phyloP scores from a whole-genome alignment of 352 stramenopile species.

The Phytophthora fragariae region DNA sequence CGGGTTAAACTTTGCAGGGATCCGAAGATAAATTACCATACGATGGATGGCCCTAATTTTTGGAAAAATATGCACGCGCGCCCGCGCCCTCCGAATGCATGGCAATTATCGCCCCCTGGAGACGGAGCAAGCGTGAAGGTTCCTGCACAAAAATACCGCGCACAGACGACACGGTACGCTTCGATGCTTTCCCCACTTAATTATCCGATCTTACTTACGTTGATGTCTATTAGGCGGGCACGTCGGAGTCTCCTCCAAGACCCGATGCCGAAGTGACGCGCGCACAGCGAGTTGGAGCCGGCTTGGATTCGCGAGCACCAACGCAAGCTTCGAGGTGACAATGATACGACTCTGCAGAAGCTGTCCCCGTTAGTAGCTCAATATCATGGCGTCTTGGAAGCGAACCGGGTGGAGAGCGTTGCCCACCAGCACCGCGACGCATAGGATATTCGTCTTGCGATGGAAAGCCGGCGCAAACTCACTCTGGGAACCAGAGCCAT shows the following conservation, averaged over 20 bases:
- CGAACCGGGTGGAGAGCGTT: neutral
- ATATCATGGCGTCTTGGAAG: neutral
- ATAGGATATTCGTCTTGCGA: neutral
- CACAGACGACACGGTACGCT: neutral
- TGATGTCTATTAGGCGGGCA: neutral
- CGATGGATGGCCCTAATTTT: neutral
- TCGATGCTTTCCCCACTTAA: neutral
- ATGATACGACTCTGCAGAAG: neutral
- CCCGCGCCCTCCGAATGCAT: neutral
- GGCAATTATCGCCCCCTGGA: neutral
- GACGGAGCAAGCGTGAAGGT: neutral
- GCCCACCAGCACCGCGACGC: neutral
- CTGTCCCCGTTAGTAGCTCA: neutral
- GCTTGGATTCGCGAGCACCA: neutral
- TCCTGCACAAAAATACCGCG: neutral
- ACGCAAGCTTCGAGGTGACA: neutral
- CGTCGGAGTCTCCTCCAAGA: neutral
- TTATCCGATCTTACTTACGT: neutral
- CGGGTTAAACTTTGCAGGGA: neutral
- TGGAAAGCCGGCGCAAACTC: neutral
- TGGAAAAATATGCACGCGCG: neutral
- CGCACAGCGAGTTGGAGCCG: neutral
- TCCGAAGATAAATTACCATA: neutral
- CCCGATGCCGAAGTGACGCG: neutral
- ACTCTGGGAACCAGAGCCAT: neutral